Conservation (phyloP, 495 filamentous ascomycete species). For the Schizothecium vesticola region DNA sequence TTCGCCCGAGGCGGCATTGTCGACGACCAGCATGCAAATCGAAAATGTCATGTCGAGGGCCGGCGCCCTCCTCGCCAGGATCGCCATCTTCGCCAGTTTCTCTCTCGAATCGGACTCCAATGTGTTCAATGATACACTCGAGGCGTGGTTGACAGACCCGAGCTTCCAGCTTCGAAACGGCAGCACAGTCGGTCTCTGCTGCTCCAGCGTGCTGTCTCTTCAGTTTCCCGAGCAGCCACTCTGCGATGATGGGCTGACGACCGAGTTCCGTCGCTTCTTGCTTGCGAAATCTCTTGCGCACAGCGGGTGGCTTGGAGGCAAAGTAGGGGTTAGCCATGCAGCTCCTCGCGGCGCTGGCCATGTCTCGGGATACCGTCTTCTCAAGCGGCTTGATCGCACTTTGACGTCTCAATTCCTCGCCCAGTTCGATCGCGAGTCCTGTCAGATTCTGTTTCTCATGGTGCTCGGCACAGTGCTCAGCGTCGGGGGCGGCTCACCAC, state of each 20-base stretch:
- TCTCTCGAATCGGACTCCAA: slow-evolving; percentile 9
- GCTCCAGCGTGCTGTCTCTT: slow-evolving; percentile 24
- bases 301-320: slow-evolving; percentile 14
- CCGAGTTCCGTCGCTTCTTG: slow-evolving; percentile 27
- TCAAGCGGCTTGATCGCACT: slow-evolving; percentile 26
- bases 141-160: slow-evolving; percentile 26
- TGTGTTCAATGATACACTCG: slow-evolving; percentile 23
- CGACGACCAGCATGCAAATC: slow-evolving; percentile 19
- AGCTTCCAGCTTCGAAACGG: slow-evolving; percentile 22
- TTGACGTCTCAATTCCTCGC: slow-evolving; percentile 28
- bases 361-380: slow-evolving; percentile 23
- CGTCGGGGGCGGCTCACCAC: slow-evolving; percentile 19
- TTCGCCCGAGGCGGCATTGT: neutral
- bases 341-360: slow-evolving; percentile 18
- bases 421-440: slow-evolving; percentile 11
- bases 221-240: slow-evolving; percentile 20
- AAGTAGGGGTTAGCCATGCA: neutral
- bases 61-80: slow-evolving; percentile 24
- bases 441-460: slow-evolving; percentile 28
- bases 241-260: slow-evolving; percentile 14
- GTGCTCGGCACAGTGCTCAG: slow-evolving; percentile 27
- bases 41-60: slow-evolving; percentile 21
- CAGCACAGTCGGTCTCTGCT: slow-evolving; percentile 28
- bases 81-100: slow-evolving; percentile 23
- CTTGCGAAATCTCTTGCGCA: slow-evolving; percentile 24